A percentile compares a stretch with the other conserved stretches of the same genome.
These are phyloP conservation scores for Suillus hirtellus DNA, from an alignment of 768 basidiomycete species.

Conservation along the genomic window DNA sequence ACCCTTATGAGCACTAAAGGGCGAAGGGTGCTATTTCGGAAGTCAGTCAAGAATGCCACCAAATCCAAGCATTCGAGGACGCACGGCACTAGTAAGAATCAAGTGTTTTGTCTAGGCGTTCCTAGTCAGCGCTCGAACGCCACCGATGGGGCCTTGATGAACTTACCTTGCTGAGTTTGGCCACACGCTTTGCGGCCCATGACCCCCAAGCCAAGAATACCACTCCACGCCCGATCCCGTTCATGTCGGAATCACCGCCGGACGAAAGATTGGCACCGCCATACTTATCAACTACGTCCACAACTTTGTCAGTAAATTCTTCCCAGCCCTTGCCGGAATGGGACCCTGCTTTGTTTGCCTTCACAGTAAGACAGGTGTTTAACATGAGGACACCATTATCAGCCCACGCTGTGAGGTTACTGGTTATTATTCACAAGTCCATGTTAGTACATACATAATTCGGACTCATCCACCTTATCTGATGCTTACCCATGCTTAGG, in stretches of 20 bases:
- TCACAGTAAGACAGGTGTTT: constrained; percentile 91
- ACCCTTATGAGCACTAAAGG: constrained; percentile 72
- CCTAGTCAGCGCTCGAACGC: constrained; percentile 1
- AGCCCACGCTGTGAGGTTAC: constrained; percentile 82
- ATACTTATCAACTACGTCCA: constrained; percentile 75
- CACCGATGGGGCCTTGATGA: constrained; percentile 9
- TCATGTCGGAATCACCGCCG: constrained; percentile 34
- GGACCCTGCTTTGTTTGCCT: constrained; percentile 71
- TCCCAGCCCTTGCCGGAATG: constrained; percentile 92
- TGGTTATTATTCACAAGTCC: constrained; percentile 28
- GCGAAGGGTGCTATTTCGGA: constrained; percentile 75
- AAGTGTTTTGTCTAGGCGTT: constrained; percentile 68
- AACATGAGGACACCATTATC: constrained; percentile 86
- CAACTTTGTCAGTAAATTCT: constrained; percentile 79
- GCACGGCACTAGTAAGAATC: constrained; percentile 72
- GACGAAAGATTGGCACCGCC: constrained; percentile 66
- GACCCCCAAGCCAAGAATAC: constrained; percentile 92
- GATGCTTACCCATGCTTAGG: constrained; percentile 79
- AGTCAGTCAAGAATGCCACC: constrained; percentile 28
- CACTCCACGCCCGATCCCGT: constrained; percentile 68
- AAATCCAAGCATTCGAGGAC: constrained; percentile 29
- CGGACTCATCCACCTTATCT: constrained; percentile 9
- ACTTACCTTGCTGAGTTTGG: constrained; percentile 69
- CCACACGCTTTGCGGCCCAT: constrained; percentile 82
- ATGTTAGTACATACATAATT: constrained; percentile 8